Evolutionary conservation across 495 filamentous ascomycete genomes (phyloP), one percentile per base, ranked within the genome.

Genomic region (Platismatia glauca): DNA sequence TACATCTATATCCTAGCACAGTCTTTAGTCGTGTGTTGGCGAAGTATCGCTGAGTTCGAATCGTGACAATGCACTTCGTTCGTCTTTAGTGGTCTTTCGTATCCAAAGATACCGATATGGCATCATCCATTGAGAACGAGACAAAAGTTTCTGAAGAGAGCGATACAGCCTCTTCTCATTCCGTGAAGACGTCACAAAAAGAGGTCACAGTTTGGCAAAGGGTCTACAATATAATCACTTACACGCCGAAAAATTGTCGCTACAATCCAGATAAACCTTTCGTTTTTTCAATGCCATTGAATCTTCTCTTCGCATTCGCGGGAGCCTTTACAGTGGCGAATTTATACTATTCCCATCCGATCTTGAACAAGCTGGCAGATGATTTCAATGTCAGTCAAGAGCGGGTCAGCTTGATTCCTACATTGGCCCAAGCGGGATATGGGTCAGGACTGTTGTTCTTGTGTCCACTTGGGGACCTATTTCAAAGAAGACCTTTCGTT

Each of bases 361-460:
- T 89, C 57, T 75, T 89, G 16, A 82, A 87, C 70, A 76, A 80
- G 33, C 77, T 89, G 37, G 85, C 86, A 1, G 65, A 73, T 13
- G 81, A 82, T 37, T 89, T 89, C 63, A 33, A 76, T 59, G 85
- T 89, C 44, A 77, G 74, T 20, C 79, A 84, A 56, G 82, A 85
- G 66, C 71, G 71, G 22, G 73, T 81, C 20, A 83, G 83, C 7
- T 72, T 83, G 15, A 80, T 95, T 53, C 89, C 90, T 15, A 93
- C 90, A 0, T 74, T 90, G 9, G 87, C 86, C 71, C 90, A 95
- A 69, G 88, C 87, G 7, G 90, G 90, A 7, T 95, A 95, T 74
- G 88, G 88, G 7, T 76, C 75, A 2, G 90, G 90, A 4, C 65
- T 95, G 58, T 73, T 92, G 18, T 82, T 93, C 59, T 72, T 95